phyloP scores from a whole-genome alignment of 2,329 filamentous ascomycete genomes.

The Sporothrix brunneoviolacea region DNA sequence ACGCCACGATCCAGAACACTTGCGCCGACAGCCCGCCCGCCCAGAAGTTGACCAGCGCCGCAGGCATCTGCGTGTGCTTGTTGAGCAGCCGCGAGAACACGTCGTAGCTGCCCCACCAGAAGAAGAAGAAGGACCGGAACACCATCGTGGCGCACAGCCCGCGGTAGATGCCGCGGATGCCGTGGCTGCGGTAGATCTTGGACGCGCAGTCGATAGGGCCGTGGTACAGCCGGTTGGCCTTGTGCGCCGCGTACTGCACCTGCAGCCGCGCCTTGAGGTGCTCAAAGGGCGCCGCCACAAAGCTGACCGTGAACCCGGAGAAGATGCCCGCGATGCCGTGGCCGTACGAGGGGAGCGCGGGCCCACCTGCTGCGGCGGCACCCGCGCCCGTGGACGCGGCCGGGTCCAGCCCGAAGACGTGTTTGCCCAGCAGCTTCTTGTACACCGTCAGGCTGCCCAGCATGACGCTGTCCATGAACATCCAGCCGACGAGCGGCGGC shows the following conservation, averaged over 20 bases:
- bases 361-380: slow-evolving; percentile 26
- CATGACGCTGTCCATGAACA: slow-evolving; percentile 94
- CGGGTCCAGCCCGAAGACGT: slow-evolving; percentile 55
- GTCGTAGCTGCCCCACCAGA: slow-evolving; percentile 97
- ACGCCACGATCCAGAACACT: slow-evolving; percentile 88
- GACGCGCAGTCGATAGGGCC: slow-evolving; percentile 78
- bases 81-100: slow-evolving; percentile 65
- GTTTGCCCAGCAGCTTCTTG: slow-evolving; percentile 72
- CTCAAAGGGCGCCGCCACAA: slow-evolving; percentile 89
- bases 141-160: slow-evolving; percentile 78
- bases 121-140: slow-evolving; percentile 93
- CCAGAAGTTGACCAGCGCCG: slow-evolving; percentile 91
- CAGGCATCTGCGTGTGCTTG: slow-evolving; percentile 60
- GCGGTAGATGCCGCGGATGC: slow-evolving; percentile 74
- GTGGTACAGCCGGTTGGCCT: slow-evolving; percentile 70
- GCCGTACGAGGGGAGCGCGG: slow-evolving; percentile 64
- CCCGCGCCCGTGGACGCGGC: slow-evolving; percentile 26
- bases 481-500: slow-evolving; percentile 91
- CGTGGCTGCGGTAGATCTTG: slow-evolving; percentile 66
- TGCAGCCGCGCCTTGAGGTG: slow-evolving; percentile 92
- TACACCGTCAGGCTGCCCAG: slow-evolving; percentile 88
- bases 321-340: slow-evolving; percentile 84
- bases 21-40: slow-evolving; percentile 89
- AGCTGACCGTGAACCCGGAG: slow-evolving; percentile 83
- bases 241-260: slow-evolving; percentile 81